Percentiles rank a stretch among this genome's conserved stretches.
These are phyloP conservation scores for slime mould (Dictyostelium discoideum) DNA, from an alignment of 78 protist species.

Conservation along the genomic window DNA sequence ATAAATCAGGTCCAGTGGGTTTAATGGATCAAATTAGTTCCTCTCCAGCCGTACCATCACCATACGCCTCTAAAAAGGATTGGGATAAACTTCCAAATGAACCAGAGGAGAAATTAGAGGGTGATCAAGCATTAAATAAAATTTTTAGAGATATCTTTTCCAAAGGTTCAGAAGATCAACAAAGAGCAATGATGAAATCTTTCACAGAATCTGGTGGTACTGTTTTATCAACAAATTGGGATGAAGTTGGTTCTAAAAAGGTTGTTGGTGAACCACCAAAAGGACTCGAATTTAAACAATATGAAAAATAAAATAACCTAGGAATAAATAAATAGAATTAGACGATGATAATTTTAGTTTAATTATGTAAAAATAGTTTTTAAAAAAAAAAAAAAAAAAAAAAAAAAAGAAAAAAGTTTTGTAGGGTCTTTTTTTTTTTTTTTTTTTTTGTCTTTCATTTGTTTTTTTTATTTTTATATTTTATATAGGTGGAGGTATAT, in stretches of 20 bases:
- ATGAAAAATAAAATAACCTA: neutral
- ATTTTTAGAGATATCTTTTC: conserved; percentile 90
- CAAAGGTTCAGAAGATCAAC: conserved; percentile 85
- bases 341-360: neutral
- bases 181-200: conserved; percentile 96
- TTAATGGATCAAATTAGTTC: neutral
- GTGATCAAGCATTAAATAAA: conserved; percentile 86
- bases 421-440: neutral
- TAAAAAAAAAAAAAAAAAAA: no score
- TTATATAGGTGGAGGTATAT: conserved; percentile 64
- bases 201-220: conserved; percentile 94
- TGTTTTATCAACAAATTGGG: conserved; percentile 96
- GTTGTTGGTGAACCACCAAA: conserved; percentile 86
- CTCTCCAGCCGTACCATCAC: neutral
- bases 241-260: conserved; percentile 88
- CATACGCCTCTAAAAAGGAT: conserved; percentile 76
- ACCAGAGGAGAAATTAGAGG: conserved; percentile 84
- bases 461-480: neutral
- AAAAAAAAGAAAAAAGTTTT: no score
- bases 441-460: neutral
- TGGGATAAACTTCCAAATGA: conserved; percentile 86
- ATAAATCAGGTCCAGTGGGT: conserved; percentile 36
- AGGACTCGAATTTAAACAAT: conserved; percentile 56
- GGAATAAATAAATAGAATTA: neutral
- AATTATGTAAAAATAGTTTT: neutral